A percentile compares a stretch with the other conserved stretches of the same genome.
Evolutionary conservation across 306 rosid species (phyloP).

Genomic region (Sechiopsis laciniata): DNA sequence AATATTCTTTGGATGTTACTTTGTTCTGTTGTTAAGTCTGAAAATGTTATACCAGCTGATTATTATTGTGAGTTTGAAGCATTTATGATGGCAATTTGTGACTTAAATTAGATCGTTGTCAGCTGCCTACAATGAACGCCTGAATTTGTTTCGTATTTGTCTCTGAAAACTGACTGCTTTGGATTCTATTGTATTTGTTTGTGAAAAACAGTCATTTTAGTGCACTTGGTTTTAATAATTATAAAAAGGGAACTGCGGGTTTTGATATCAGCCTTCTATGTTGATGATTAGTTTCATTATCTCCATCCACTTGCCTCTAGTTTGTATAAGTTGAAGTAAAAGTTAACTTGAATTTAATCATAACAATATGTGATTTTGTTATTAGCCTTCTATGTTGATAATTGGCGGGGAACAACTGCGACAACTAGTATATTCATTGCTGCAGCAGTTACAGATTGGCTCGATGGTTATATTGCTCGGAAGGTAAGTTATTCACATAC

Average conservation of each 20-base stretch:
- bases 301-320: background rate
- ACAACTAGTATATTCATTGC: conserved; percentile 73
- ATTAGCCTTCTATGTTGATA: conserved; percentile 74
- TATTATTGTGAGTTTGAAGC: background rate
- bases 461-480: conserved; percentile 95
- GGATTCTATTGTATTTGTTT: background rate
- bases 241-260: background rate
- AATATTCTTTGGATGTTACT: background rate
- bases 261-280: conserved; percentile 53
- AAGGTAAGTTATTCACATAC: conserved; percentile 40
- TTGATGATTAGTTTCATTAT: conserved; percentile 46
- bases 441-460: conserved; percentile 95
- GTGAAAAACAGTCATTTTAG: background rate
- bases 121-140: background rate
- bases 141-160: background rate
- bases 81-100: background rate
- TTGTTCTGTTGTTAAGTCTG: background rate
- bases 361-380: conserved; percentile 11
- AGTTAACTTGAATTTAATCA: background rate
- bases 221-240: background rate
- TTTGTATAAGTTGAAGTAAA: background rate
- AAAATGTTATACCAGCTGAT: background rate
- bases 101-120: background rate
- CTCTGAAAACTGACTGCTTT: background rate
- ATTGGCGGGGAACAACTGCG: conserved; percentile 71